Evolutionary conservation across 177 flowering plant genomes (phyloP).

Genomic region (Telopea speciosissima): DNA sequence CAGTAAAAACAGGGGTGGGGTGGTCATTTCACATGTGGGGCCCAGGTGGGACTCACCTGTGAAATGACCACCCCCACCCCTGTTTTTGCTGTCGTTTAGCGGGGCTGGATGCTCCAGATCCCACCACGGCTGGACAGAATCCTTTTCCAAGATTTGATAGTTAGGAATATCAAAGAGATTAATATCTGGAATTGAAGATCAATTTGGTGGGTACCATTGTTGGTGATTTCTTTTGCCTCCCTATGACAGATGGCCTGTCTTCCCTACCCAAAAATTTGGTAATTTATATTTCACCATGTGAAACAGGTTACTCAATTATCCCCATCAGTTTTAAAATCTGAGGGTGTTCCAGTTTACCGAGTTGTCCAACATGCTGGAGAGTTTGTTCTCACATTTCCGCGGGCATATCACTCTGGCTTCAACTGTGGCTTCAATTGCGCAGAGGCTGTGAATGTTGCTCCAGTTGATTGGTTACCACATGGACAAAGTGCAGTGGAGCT

Average conservation of each 20-base stretch:
- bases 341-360: conserved; percentile 79
- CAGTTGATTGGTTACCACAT: conserved; percentile 82
- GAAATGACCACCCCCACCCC: too few relatives aligned
- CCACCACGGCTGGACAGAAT: too few relatives aligned
- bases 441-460: conserved; percentile 93
- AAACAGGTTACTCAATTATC: conserved; percentile 88
- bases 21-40: too few relatives aligned
- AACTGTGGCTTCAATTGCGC: conserved; percentile 96
- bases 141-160: too few relatives aligned
- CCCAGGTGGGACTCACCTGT: too few relatives aligned
- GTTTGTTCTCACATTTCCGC: conserved; percentile 87
- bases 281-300: conserved; percentile 1
- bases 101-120: too few relatives aligned
- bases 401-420: conserved; percentile 90
- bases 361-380: conserved; percentile 71
- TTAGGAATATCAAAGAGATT: background rate
- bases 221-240: background rate
- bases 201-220: background rate
- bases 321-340: conserved; percentile 68
- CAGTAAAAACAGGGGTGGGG: too few relatives aligned
- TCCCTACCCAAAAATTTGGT: background rate
- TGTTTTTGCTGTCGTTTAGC: too few relatives aligned
- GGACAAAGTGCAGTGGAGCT: conserved; percentile 89
- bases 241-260: background rate
- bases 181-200: background rate